Evolutionary conservation across 2,329 filamentous ascomycete genomes (phyloP).

Genomic region (Alternaria solani): DNA sequence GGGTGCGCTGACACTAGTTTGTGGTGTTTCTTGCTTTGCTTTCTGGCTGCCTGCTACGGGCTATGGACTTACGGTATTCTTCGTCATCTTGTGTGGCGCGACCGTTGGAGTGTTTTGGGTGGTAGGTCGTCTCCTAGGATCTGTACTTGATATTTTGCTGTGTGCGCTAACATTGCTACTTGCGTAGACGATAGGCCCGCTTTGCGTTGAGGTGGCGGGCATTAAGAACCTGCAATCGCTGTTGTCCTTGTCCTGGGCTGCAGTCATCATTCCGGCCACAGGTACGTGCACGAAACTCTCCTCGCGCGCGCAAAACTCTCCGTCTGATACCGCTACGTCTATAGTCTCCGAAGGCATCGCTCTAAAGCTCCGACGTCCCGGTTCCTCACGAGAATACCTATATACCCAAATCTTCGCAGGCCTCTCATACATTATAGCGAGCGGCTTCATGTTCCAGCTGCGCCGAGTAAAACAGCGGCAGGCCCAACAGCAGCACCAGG

Average conservation of each 20-base stretch:
- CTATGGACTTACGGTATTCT: slow-evolving; percentile 56
- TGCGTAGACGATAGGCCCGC: slow-evolving; percentile 49
- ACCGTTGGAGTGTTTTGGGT: slow-evolving; percentile 6
- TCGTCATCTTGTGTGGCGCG: slow-evolving; percentile 55
- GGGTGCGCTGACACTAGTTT: slow-evolving; percentile 49
- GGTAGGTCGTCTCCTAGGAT: slow-evolving; percentile 3
- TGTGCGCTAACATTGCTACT: slow-evolving; percentile 1
- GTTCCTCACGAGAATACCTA: slow-evolving; percentile 39
- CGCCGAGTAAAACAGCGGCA: slow-evolving; percentile 16
- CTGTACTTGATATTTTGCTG: background rate
- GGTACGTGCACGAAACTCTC: slow-evolving; percentile 37
- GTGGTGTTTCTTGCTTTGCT: background rate
- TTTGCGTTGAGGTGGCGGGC: slow-evolving; percentile 54
- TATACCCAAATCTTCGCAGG: slow-evolving; percentile 52
- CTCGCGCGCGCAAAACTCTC: background rate
- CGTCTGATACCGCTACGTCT: background rate
- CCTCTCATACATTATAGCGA: slow-evolving; percentile 45
- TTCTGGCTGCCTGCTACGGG: slow-evolving; percentile 56
- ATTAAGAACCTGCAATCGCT: slow-evolving; percentile 52
- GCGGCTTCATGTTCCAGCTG: slow-evolving; percentile 37
- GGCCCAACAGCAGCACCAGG: slow-evolving; percentile 3
- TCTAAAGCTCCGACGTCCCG: slow-evolving; percentile 47
- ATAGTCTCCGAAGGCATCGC: slow-evolving; percentile 51
- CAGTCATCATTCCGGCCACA: slow-evolving; percentile 46
- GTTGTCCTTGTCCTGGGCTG: slow-evolving; percentile 51